These are phyloP conservation scores for Discostella pseudostelligera DNA, from an alignment of 108 stramenopile genomes.

Conservation along the genomic window DNA sequence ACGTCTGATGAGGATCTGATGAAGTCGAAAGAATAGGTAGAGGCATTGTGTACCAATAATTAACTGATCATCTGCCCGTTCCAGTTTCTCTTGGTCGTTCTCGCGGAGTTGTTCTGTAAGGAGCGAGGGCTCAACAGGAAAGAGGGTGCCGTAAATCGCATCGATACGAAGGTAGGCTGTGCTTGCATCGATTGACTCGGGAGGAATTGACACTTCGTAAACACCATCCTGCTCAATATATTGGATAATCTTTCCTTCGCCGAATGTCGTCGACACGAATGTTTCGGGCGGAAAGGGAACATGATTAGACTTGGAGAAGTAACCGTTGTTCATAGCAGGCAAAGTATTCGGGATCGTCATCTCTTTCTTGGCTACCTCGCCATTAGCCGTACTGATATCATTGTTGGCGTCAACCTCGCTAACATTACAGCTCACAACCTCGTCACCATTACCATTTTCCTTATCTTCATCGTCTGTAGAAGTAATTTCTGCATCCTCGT, in stretches of 20 bases:
- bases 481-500: slow-evolving; percentile 18
- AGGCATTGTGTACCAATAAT: slow-evolving; percentile 85
- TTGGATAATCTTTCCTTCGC: slow-evolving; percentile 62
- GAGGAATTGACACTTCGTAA: slow-evolving; percentile 58
- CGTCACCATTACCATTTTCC: slow-evolving; percentile 56
- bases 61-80: slow-evolving; percentile 65
- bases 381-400: slow-evolving; percentile 12
- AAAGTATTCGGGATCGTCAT: slow-evolving; percentile 9
- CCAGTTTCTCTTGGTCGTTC: slow-evolving; percentile 60
- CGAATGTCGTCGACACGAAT: slow-evolving; percentile 69
- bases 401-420: slow-evolving; percentile 27
- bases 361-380: slow-evolving; percentile 9
- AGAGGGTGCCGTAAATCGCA: slow-evolving; percentile 70
- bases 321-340: slow-evolving; percentile 7
- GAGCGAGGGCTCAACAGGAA: slow-evolving; percentile 66
- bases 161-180: slow-evolving; percentile 58
- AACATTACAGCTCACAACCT: slow-evolving; percentile 47
- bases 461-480: slow-evolving; percentile 44
- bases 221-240: slow-evolving; percentile 50
- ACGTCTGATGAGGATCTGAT: slow-evolving; percentile 78
- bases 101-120: slow-evolving; percentile 66
- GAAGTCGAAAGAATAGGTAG: slow-evolving; percentile 84
- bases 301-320: slow-evolving; percentile 45
- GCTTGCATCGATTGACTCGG: slow-evolving; percentile 31
- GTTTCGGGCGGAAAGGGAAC: slow-evolving; percentile 75